Evolutionary conservation across 2,329 filamentous ascomycete genomes (phyloP).

Genomic region (Colletotrichum shisoi): DNA sequence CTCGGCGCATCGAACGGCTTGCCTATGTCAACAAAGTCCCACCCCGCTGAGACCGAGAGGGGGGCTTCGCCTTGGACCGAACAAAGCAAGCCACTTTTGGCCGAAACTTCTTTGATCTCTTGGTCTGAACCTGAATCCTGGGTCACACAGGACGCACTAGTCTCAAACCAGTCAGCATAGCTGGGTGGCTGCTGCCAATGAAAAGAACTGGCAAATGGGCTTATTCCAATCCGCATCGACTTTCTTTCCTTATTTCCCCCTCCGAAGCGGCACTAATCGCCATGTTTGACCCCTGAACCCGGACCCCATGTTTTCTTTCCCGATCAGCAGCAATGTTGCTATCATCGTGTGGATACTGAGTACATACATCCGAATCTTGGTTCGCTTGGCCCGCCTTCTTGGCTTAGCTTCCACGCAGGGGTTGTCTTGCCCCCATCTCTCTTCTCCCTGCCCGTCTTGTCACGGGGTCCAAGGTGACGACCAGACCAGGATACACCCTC

Average conservation of each 20-base stretch:
- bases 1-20: not conserved
- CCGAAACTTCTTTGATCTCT: slow-evolving; percentile 28
- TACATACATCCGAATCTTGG: slow-evolving; percentile 14
- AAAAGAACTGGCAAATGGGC: slow-evolving; percentile 36
- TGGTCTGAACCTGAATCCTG: not conserved
- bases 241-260: slow-evolving; percentile 32
- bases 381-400: not conserved
- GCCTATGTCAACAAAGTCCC: not conserved
- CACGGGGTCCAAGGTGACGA: not conserved
- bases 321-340: slow-evolving; percentile 5
- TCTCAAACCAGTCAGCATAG: slow-evolving; percentile 1
- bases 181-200: slow-evolving; percentile 34
- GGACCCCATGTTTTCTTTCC: slow-evolving; percentile 12
- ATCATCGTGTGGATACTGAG: not conserved
- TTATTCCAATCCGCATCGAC: slow-evolving; percentile 31
- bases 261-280: slow-evolving; percentile 20
- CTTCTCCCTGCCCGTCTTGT: not conserved
- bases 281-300: slow-evolving; percentile 20
- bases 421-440: slow-evolving; percentile 18
- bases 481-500: slow-evolving; percentile 1
- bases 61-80: no score
- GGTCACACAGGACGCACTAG: slow-evolving; percentile 24
- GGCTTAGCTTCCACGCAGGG: slow-evolving; percentile 11
- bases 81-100: slow-evolving; percentile 26
- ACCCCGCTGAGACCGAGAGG: not conserved